These are phyloP conservation scores for Cajanus cajan DNA, from an alignment of 306 rosid species.

Conservation along the genomic window DNA sequence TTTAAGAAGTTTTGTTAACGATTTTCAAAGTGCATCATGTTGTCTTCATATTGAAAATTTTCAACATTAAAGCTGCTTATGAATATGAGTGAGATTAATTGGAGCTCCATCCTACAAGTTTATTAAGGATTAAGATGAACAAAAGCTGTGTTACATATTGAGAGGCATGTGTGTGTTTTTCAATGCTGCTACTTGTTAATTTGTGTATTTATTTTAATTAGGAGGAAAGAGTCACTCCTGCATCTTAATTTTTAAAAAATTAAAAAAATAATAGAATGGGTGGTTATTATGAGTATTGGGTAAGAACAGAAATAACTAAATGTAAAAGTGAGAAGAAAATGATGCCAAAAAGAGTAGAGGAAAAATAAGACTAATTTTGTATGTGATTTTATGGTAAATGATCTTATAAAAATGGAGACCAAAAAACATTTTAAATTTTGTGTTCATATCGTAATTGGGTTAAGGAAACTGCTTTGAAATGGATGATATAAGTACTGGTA, in stretches of 20 bases:
- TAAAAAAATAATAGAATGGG: too few relatives aligned
- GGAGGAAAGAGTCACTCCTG: too few relatives aligned
- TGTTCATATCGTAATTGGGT: background rate
- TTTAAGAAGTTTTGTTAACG: background rate
- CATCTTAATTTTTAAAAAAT: too few relatives aligned
- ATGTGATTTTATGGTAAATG: too few relatives aligned
- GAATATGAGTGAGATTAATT: background rate
- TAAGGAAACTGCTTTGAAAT: background rate
- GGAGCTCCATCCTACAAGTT: background rate
- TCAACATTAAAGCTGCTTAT: background rate
- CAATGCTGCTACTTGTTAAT: background rate
- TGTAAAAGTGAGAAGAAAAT: too few relatives aligned
- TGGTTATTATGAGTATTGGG: too few relatives aligned
- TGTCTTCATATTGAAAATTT: background rate
- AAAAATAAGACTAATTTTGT: too few relatives aligned
- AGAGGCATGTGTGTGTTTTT: background rate
- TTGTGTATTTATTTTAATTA: background rate
- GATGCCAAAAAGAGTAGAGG: too few relatives aligned
- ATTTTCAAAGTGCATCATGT: background rate
- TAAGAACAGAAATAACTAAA: too few relatives aligned
- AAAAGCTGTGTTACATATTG: background rate
- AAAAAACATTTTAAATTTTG: too few relatives aligned
- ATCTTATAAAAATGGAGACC: too few relatives aligned
- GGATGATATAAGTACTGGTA: too few relatives aligned
- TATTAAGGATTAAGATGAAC: background rate